Evolutionary conservation across 2,329 filamentous ascomycete genomes (phyloP), one percentile per base, ranked within the genome.

Genomic region (Beauveria asiatica): DNA sequence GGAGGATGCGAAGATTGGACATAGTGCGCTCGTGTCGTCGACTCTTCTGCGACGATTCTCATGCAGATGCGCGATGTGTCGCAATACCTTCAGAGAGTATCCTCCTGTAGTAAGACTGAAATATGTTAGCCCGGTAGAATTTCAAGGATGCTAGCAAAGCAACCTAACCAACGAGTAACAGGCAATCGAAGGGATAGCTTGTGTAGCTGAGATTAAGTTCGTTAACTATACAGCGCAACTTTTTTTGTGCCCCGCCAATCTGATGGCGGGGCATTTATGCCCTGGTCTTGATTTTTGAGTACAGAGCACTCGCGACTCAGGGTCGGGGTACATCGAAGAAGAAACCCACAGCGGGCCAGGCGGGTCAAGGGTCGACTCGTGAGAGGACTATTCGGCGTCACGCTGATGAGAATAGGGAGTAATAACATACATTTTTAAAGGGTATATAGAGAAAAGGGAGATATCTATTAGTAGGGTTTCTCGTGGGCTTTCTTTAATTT

Each of bases 1-100:
- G 85, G 64, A 97, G 86, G 67, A 97, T 81, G 67, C 86, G 83
- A 64, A 91, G 80, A 60, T 70, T 67, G 33, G 70, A 65, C 70
- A 73, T 72, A 30, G 23, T 52, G 27, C n/a, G 44, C 33, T 52
- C 17, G 57, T 52, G 16, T 27, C 6, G n/a, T 56, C 45, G n/a
- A 39, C 39, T 49, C 54, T 17, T 11, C 5, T 58, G 30, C 44
- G 52, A 49, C 37, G 46, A 44, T 51, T 58, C n/a, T 49, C 19
- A 19, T 17, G n/a, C n/a, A 37, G 27, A 23, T 27, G 54, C 19
- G 42, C n/a, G n/a, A 3, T 49, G n/a, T 19, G 30, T 23, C 42
- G 27, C 21, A 57, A 48, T 11, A 19, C n/a, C 11, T 10, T 17
- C 52, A 23, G 17, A 13, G n/a, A 27, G 39, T 2, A 10, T 42